phyloP scores from a whole-genome alignment of 306 rosid genomes.

The Citrullus amarus region DNA sequence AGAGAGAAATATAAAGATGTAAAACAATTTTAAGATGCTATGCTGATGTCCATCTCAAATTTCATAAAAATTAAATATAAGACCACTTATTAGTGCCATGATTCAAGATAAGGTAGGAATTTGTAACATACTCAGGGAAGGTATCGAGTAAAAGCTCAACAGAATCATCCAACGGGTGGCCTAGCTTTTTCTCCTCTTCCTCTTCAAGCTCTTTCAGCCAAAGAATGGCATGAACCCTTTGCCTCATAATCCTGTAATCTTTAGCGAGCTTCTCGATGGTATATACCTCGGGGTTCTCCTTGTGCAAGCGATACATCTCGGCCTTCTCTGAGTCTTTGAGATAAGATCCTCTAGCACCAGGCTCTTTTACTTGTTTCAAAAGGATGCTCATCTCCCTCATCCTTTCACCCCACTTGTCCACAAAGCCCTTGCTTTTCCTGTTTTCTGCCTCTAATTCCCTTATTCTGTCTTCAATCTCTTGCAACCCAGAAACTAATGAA shows the following conservation, averaged over 20 bases:
- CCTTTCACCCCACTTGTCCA: not conserved
- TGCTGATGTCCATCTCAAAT: constrained; percentile 8
- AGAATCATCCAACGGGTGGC: constrained; percentile 75
- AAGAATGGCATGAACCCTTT: constrained; percentile 92
- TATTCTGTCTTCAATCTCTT: constrained; percentile 43
- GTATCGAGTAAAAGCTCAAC: constrained; percentile 76
- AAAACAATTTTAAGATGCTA: not conserved
- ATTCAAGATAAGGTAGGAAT: not conserved
- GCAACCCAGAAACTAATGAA: constrained; percentile 23
- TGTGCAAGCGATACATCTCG: constrained; percentile 67
- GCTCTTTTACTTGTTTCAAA: constrained; percentile 34
- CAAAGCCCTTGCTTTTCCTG: constrained; percentile 24
- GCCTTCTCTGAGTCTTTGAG: constrained; percentile 83
- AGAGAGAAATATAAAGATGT: not conserved
- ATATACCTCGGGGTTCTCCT: constrained; percentile 61
- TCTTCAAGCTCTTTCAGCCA: constrained; percentile 88
- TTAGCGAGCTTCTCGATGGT: constrained; percentile 61
- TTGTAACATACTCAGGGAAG: constrained; percentile 57
- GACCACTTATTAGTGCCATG: not conserved
- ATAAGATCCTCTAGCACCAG: constrained; percentile 56
- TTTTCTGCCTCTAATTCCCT: constrained; percentile 45
- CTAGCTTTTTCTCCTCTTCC: constrained; percentile 71
- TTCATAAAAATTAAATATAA: not conserved
- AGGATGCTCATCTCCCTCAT: not conserved
- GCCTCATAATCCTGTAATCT: constrained; percentile 91